Evolutionary conservation across 768 basidiomycete genomes (phyloP).

Genomic region (Macrolepiota dolichaula): DNA sequence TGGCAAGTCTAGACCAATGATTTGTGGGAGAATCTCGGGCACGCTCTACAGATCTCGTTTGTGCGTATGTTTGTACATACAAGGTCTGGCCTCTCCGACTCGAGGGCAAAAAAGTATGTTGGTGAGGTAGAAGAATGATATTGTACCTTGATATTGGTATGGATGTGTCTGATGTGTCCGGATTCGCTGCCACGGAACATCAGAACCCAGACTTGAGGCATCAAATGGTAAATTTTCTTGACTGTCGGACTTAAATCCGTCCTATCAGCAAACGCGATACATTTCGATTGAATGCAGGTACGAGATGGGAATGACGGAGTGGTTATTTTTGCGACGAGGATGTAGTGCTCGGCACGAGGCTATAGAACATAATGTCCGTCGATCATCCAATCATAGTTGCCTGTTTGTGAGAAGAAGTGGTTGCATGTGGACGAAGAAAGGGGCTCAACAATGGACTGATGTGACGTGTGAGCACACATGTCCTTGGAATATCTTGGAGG

Average conservation of each 20-base stretch:
- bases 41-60: background rate
- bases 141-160: slow-evolving; percentile 9
- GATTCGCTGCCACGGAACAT: slow-evolving; percentile 7
- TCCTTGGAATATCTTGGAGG: background rate
- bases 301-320: background rate
- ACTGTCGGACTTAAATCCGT: background rate
- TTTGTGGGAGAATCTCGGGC: background rate
- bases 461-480: background rate
- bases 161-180: background rate
- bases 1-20: background rate
- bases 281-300: background rate
- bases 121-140: background rate
- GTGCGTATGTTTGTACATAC: background rate
- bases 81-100: background rate
- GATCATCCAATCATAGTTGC: background rate
- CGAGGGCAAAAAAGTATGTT: background rate
- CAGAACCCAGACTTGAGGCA: background rate
- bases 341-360: background rate
- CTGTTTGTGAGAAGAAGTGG: background rate
- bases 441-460: background rate
- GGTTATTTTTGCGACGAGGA: background rate
- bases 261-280: background rate
- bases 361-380: background rate
- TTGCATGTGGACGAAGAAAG: background rate
- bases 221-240: background rate